Evolutionary conservation across 1,284 basidiomycete species (phyloP), one percentile per base, ranked within the genome.

Genomic region (Apiotrichum sp.): DNA sequence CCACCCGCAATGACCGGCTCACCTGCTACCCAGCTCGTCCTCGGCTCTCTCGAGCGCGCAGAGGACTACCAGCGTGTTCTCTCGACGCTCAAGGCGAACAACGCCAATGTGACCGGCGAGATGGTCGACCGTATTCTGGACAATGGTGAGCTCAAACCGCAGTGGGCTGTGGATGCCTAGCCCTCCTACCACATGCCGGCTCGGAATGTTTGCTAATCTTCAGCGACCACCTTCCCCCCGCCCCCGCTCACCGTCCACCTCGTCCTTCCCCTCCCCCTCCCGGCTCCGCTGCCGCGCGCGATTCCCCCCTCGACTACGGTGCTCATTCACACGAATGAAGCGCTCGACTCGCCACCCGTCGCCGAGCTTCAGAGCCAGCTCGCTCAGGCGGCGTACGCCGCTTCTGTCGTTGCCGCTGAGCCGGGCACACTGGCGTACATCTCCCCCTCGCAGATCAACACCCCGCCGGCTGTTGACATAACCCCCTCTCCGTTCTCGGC

Each of bases 81-180:
- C 39, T 59, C 62, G 14, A 50, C 56, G 31, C 62, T 75, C 53
- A 68, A 75, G 53, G 16, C 47, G 4, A 29, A 14, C 22, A 38
- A 11, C 35, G 47, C 56, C 34, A 57, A 53, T 5, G 72, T 74
- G 4, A 62, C 68, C 40, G 73, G 69, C 11, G 75, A 77, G 58
- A 77, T 77, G 75, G 67, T 75, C 11, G 75, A 77, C 62, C 64
- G 75, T 34, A 56, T 77, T 3, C 58, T 77, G 38, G 72, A 75
- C 57, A 68, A 69, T 54, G 75, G 75, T 77, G 57, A 69, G 72
- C 39, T 13, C 36, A 8, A 9, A 38, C 36, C 7, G 13, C 8
- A 9, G 36, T 38, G 7, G 36, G 7, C 22, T 22, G 22, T 22
- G 22, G 22, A 22, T 22, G 22, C 22, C 22, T 22, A 22, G 22